These are phyloP conservation scores for Primulina tabacum DNA, from an alignment of 257 asterid species.

Conservation along the genomic window DNA sequence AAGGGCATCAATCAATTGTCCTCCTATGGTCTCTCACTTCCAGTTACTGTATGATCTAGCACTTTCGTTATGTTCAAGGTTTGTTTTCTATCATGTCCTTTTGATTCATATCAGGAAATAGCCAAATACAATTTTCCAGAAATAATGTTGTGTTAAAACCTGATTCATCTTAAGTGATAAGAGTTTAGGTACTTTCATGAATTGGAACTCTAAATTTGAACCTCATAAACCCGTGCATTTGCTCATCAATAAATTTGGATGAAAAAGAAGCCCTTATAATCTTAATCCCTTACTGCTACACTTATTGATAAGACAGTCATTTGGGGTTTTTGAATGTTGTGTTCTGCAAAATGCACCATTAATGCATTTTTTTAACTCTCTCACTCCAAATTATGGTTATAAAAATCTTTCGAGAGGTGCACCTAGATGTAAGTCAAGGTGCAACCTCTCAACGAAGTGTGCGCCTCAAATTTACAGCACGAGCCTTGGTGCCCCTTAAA, in stretches of 20 bases:
- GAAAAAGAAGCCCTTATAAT: constrained; percentile 12
- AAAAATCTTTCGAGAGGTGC: not conserved
- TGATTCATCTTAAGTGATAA: not conserved
- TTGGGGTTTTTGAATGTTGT: not conserved
- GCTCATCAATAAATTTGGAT: constrained; percentile 2
- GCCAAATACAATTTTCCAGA: constrained; percentile 11
- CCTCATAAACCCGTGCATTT: not conserved
- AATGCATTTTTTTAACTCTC: not conserved
- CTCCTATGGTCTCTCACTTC: constrained; percentile 99
- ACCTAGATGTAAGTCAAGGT: no score
- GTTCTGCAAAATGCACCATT: not conserved
- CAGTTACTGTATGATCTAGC: constrained; percentile 93
- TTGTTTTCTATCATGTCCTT: constrained; percentile 32
- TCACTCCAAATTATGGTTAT: constrained; percentile 4
- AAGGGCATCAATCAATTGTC: constrained; percentile 91
- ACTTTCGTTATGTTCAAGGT: constrained; percentile 88
- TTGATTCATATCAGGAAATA: constrained; percentile 12
- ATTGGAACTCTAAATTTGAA: constrained; percentile 3
- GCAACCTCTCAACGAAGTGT: not conserved
- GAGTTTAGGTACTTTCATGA: constrained; percentile 5
- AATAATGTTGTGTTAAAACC: constrained; percentile 10
- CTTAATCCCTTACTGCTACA: not conserved
- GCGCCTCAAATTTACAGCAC: not conserved
- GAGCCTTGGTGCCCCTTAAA: not conserved
- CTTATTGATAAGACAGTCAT: constrained; percentile 9